These are phyloP conservation scores for Candida chauliodis DNA, from an alignment of 805 yeast species.

Conservation along the genomic window DNA sequence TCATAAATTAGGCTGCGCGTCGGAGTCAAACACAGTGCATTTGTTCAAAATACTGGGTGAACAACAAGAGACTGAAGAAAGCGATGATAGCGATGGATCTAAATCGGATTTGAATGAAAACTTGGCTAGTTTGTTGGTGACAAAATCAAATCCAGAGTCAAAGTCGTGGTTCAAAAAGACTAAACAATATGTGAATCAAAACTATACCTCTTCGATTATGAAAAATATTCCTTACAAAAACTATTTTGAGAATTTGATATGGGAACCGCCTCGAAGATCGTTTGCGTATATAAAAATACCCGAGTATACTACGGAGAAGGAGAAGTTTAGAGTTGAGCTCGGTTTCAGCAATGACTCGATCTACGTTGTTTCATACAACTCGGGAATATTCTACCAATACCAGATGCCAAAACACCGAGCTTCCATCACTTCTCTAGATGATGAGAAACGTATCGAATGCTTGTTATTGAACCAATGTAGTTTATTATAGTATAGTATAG, in stretches of 20 bases:
- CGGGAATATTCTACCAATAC: conserved; percentile 38
- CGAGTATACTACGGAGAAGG: conserved; percentile 15
- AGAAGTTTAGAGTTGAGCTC: conserved; percentile 25
- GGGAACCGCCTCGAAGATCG: conserved; percentile 42
- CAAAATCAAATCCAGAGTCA: conserved; percentile 8
- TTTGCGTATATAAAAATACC: conserved; percentile 40
- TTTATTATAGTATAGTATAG: neutral
- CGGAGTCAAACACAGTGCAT: conserved; percentile 41
- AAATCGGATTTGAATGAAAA: conserved; percentile 42
- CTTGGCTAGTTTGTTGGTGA: conserved; percentile 33
- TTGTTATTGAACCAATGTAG: conserved; percentile 23
- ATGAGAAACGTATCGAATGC: conserved; percentile 29
- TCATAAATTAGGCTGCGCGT: conserved; percentile 35
- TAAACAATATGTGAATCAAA: conserved; percentile 28
- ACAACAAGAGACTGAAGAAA: conserved; percentile 15
- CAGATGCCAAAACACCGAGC: conserved; percentile 22
- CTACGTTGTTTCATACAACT: conserved; percentile 35
- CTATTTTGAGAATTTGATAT: conserved; percentile 37
- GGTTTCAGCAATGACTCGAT: conserved; percentile 34
- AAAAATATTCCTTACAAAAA: conserved; percentile 39
- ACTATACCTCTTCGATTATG: conserved; percentile 34
- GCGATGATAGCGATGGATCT: conserved; percentile 20
- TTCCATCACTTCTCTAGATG: conserved; percentile 7
- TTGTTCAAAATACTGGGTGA: conserved; percentile 24
- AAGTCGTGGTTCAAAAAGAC: conserved; percentile 20